Base-by-base conservation (phyloP, 441 rosid species). In the Adansonia rubrostipa region DNA sequence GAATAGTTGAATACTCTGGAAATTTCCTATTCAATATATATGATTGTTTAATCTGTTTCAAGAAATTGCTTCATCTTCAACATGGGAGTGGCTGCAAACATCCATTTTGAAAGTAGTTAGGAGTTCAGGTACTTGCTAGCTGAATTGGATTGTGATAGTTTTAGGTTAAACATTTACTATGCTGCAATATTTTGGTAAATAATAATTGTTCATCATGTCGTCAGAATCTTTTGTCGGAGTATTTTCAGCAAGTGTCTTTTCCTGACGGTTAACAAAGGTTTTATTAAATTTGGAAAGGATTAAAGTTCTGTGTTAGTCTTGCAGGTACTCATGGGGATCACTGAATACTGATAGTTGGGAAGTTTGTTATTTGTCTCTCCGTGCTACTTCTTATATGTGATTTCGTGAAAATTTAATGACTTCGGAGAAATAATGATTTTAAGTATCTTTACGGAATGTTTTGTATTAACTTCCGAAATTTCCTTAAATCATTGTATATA, bases 81-180 rank as follows among this genome's bases (percentile, higher is more conserved):
- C 87, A 36, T 92, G 96, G 96, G 94, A 89, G 81, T 33, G 87
- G 87, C n/a, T 84, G 84, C 79, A 85, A 79, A 84, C 82, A 81
- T 74, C 86, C 36, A 33, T 87, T 74, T 92, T 15, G 88, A 89
- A 83, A 85, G 83, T 72, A 86, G 90, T 82, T 88, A 85, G 67
- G 91, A 89, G 71, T 90, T 83, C 88, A 85, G 91, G 96, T 92
- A 83, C 50, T 78, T 78, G 79, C 67, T 11, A 44, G 68, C 3
- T 33, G 36, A 33, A 33, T 33, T 33, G 36, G 36, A 33, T 33
- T 33, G 36, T 33, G 36, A 33, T 33, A 33, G 36, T 33, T 33
- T 33, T 33, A 33, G 36, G 36, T 33, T 33, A 33, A 33, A 33
- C 51, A 72, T 72, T 70, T 81, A 33, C 69, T 42, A 51, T 22